A percentile compares a stretch with the other conserved stretches of the same genome.
These are phyloP conservation scores for Microsporum canis DNA, from an alignment of 2,329 filamentous ascomycete genomes.

Conservation along the genomic window DNA sequence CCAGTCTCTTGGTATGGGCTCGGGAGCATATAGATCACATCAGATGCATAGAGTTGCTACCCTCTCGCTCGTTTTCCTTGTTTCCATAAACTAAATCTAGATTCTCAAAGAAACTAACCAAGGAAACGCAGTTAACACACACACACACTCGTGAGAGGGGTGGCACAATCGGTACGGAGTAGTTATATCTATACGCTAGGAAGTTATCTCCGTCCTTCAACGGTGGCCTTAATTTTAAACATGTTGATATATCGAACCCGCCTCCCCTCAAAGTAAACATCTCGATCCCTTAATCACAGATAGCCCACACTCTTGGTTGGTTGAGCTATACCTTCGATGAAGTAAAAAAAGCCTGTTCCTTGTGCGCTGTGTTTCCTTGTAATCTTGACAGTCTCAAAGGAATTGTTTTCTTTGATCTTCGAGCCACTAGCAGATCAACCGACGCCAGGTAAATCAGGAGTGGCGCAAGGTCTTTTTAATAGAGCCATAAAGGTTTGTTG, in stretches of 20 bases:
- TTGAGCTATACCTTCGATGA: neutral
- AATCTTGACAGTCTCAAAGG: constrained; percentile 1
- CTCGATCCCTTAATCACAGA: neutral
- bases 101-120: neutral
- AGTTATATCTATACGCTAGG: neutral
- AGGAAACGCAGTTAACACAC: neutral
- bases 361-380: neutral
- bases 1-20: neutral
- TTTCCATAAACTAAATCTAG: neutral
- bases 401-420: neutral
- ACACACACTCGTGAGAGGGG: neutral
- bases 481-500: neutral
- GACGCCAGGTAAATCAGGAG: neutral
- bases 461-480: neutral
- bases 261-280: neutral
- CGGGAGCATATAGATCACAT: neutral
- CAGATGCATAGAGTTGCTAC: neutral
- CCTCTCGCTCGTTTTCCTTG: neutral
- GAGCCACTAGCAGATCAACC: neutral
- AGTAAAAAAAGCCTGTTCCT: neutral
- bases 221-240: neutral
- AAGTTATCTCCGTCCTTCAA: neutral
- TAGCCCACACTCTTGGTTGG: neutral
- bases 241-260: neutral
- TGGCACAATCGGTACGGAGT: neutral